Base-by-base conservation (phyloP, 805 yeast species). In the Kluyveromyces siamensis region DNA sequence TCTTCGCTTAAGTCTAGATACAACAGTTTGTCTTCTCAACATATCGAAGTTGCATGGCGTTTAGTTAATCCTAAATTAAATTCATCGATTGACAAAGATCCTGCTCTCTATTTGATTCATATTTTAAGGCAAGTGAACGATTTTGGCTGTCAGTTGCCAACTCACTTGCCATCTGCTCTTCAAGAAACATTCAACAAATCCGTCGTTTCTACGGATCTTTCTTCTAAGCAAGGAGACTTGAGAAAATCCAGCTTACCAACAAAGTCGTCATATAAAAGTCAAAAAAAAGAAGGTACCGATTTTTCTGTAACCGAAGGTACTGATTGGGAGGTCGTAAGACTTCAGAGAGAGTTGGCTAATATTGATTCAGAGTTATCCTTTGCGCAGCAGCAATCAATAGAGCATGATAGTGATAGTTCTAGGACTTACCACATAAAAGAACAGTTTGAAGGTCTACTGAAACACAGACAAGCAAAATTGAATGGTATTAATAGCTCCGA, bases 41-140 rank as follows among this genome's bases (percentile, higher is more conserved):
- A 90, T 65, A 75, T 89, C 7, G 79, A 89, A 27, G 83, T 86
- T 44, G 96, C 96, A 2, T 93, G 99, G 98, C 88, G 87, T 65
- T 71, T 93, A 50, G 95, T 93, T 47, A 93, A 93, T 61, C 98
- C 99, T 10, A 84, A 86, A 60, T 81, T 84, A 48, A 80, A 81
- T 46, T 87, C 83, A 59, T 84, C 95, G 9, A 89, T 93, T 52
- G 97, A 90, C 66, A 89, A 85, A 59, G 98, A 93, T 68, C 98
- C 95, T 65, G 81, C 89, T 21, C 68, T 89, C 52, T 96, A 87
- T 37, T 89, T 86, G 58, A 73, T 93, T 52, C 99, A 93, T 67
- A 87, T 90, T 55, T 74, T 93, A 58, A 89, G 90, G 67, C 96
- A 91, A 66, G 77, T 96, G 55, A 72, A 76, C 36, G 87, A 86